Evolutionary conservation across 78 protist genomes (phyloP).

Genomic region (Cyanophora paradoxa): DNA sequence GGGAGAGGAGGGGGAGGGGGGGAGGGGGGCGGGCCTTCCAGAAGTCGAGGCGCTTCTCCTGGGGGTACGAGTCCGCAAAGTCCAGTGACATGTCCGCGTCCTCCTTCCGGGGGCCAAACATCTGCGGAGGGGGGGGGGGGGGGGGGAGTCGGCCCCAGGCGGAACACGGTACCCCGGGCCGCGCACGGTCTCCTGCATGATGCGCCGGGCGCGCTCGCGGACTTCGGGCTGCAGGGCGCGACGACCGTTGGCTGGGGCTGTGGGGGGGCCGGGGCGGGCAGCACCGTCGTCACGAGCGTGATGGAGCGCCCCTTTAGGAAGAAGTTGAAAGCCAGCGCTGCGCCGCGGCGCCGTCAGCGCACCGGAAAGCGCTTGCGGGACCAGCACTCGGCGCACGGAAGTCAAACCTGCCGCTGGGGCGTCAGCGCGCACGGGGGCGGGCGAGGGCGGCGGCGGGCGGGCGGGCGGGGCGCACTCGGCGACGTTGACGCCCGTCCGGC

Average conservation of each 20-base stretch:
- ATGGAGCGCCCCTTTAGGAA: too few relatives aligned
- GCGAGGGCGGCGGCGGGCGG: too few relatives aligned
- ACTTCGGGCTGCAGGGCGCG: neutral
- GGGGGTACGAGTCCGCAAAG: neutral
- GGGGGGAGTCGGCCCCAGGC: too few relatives aligned
- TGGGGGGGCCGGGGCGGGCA: neutral
- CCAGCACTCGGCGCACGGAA: neutral
- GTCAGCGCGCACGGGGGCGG: too few relatives aligned
- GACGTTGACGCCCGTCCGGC: slow-evolving; percentile 37
- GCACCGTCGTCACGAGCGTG: neutral
- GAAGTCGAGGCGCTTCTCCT: neutral
- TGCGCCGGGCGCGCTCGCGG: neutral
- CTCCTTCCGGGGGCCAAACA: too few relatives aligned
- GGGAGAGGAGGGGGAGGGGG: too few relatives aligned
- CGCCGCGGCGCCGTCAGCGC: too few relatives aligned
- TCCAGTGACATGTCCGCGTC: neutral
- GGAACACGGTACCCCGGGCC: neutral
- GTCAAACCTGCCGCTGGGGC: too few relatives aligned
- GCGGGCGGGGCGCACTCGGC: slow-evolving; percentile 63
- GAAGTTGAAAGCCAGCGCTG: too few relatives aligned
- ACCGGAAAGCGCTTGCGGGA: neutral
- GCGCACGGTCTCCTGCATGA: neutral
- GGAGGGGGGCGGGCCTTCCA: too few relatives aligned
- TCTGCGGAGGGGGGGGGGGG: too few relatives aligned
- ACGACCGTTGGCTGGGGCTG: neutral